Evolutionary conservation across 179 eudicot genomes (phyloP).

Genomic region (Corrigiola litoralis): DNA sequence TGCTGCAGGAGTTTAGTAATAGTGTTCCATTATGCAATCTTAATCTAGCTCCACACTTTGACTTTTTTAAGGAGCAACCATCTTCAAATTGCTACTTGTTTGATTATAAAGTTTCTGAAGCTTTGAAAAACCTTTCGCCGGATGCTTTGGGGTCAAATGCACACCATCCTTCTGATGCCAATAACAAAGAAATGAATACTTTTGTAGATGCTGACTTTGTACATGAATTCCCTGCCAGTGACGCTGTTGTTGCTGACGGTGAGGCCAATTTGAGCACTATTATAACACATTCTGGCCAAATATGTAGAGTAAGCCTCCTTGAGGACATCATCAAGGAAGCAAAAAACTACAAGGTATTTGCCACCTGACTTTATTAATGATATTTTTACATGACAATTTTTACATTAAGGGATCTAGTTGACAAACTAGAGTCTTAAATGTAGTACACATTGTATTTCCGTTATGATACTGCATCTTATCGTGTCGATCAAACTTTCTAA

Average conservation of each 20-base stretch:
- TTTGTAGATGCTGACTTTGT: conserved; percentile 23
- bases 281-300: conserved; percentile 50
- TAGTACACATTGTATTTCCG: too few relatives aligned
- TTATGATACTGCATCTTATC: too few relatives aligned
- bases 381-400: too few relatives aligned
- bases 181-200: conserved; percentile 24
- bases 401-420: not conserved
- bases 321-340: conserved; percentile 71
- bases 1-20: not conserved
- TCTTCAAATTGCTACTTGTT: conserved; percentile 4
- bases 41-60: conserved; percentile 4
- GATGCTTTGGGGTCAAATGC: conserved; percentile 13
- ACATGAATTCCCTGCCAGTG: conserved; percentile 18
- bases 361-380: not conserved
- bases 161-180: conserved; percentile 15
- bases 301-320: conserved; percentile 50
- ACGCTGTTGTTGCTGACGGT: conserved; percentile 22
- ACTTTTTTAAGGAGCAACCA: conserved; percentile 15
- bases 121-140: conserved; percentile 11
- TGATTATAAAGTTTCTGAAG: conserved; percentile 13
- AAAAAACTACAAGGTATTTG: conserved; percentile 66
- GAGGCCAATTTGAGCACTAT: conserved; percentile 17
- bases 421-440: not conserved
- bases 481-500: too few relatives aligned
- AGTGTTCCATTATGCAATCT: conserved; percentile 8